These are phyloP conservation scores for Pestalotiopsis sp. DNA, from an alignment of 2,329 filamentous ascomycete genomes.

Conservation along the genomic window DNA sequence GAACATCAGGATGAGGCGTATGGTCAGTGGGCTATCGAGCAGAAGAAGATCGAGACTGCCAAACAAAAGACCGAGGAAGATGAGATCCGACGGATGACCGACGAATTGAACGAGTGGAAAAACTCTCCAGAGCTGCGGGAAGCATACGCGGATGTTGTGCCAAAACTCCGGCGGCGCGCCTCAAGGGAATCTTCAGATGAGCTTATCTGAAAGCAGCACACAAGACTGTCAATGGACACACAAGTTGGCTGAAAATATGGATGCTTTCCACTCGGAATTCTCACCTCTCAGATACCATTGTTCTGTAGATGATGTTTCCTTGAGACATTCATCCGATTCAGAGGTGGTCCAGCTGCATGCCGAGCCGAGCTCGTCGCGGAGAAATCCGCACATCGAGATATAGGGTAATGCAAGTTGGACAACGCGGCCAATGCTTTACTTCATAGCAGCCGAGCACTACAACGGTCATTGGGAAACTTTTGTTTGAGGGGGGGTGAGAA, in stretches of 20 bases:
- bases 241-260: neutral
- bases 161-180: neutral
- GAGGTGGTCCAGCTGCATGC: neutral
- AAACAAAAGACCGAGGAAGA: conserved; percentile 8
- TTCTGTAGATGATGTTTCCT: no score
- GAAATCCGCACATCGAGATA: neutral
- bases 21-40: conserved; percentile 5
- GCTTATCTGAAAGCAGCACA: neutral
- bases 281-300: neutral
- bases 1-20: conserved; percentile 13
- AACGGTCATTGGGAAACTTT: neutral
- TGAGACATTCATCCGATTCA: no score
- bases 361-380: neutral
- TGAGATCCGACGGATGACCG: conserved; percentile 11
- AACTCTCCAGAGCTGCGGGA: neutral
- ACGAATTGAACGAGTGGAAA: conserved; percentile 7
- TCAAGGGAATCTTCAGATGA: neutral
- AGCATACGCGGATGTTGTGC: neutral
- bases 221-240: neutral
- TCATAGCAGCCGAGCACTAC: neutral
- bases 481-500: conserved; percentile 6
- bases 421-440: neutral
- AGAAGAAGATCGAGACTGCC: neutral
- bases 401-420: neutral
- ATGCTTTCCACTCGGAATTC: neutral